A percentile compares a stretch with the other conserved stretches of the same genome.
Evolutionary conservation across 768 basidiomycete species (phyloP).

Genomic region (Amylocystis lapponica): DNA sequence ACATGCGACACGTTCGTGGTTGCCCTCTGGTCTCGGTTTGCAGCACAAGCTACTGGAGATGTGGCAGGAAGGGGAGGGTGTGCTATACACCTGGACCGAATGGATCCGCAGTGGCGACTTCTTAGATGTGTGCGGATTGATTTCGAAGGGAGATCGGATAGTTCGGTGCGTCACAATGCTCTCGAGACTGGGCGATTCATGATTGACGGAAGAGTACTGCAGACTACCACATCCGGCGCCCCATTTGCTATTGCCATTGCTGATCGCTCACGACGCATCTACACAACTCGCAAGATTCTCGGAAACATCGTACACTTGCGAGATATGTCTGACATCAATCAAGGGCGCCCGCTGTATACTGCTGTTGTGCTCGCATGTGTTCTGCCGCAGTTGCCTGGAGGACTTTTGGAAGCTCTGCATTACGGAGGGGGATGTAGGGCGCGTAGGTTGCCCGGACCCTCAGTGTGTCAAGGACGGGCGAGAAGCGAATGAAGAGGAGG

Average conservation of each 20-base stretch:
- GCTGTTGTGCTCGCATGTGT: conserved; percentile 70
- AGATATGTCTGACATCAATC: conserved; percentile 66
- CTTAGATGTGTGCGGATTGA: conserved; percentile 40
- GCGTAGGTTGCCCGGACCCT: conserved; percentile 78
- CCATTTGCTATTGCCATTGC: conserved; percentile 39
- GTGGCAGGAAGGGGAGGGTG: conserved; percentile 57
- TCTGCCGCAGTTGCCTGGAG: conserved; percentile 74
- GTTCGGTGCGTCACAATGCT: conserved; percentile 36
- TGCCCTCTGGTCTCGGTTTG: conserved; percentile 35
- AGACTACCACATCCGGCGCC: conserved; percentile 59
- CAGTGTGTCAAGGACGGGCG: conserved; percentile 63
- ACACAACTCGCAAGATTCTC: conserved; percentile 51
- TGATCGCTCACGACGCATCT: conserved; percentile 44
- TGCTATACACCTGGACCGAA: conserved; percentile 70
- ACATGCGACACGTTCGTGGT: conserved; percentile 55
- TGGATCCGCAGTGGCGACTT: conserved; percentile 65
- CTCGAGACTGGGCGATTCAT: no score
- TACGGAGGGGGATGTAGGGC: conserved; percentile 66
- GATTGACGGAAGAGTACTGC: conserved; percentile 1
- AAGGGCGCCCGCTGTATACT: conserved; percentile 75
- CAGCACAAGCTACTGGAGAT: conserved; percentile 38
- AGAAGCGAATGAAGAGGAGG: conserved; percentile 65
- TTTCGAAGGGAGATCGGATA: conserved; percentile 20
- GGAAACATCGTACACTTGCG: conserved; percentile 60
- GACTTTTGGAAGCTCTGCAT: conserved; percentile 84